Evolutionary conservation across 2,329 filamentous ascomycete species (phyloP).

Genomic region (Teratosphaeria nubilosa): DNA sequence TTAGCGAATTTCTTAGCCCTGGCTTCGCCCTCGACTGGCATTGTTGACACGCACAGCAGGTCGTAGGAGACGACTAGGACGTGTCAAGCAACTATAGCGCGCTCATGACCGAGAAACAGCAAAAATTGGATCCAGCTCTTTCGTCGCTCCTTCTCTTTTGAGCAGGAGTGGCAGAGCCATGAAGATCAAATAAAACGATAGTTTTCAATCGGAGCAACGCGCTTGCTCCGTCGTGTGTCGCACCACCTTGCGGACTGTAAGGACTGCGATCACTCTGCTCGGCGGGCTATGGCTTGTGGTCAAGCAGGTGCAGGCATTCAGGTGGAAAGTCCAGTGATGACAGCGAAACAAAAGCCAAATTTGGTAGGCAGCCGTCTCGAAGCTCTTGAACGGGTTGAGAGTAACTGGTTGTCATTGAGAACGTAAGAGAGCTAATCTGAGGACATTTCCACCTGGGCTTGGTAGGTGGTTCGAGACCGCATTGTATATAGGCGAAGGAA

Average conservation of each 20-base stretch:
- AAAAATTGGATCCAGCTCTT: conserved; percentile 10
- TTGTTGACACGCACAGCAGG: not conserved
- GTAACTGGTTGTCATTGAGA: conserved; percentile 22
- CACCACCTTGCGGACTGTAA: conserved; percentile 6
- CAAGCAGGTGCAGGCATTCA: conserved; percentile 3
- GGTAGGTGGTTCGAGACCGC: not conserved
- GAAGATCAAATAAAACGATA: conserved; percentile 23
- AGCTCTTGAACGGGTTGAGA: conserved; percentile 1
- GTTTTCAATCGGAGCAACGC: conserved; percentile 29
- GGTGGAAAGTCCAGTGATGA: conserved; percentile 20
- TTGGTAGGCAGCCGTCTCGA: conserved; percentile 20
- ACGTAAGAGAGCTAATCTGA: conserved; percentile 25
- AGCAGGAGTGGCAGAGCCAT: conserved; percentile 10
- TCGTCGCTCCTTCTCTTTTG: conserved; percentile 1
- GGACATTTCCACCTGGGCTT: conserved; percentile 10
- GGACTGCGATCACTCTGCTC: conserved; percentile 5
- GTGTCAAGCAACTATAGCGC: conserved; percentile 15
- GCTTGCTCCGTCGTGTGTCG: conserved; percentile 21
- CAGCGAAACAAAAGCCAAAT: conserved; percentile 22
- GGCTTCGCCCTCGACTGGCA: not conserved
- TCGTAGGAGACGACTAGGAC: conserved; percentile 2
- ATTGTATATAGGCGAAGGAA: not conserved
- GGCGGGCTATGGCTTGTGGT: not conserved
- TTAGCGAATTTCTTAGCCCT: conserved; percentile 1
- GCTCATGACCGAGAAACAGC: conserved; percentile 16